Conservation (phyloP, 768 basidiomycete species). For the Suillus spraguei region DNA sequence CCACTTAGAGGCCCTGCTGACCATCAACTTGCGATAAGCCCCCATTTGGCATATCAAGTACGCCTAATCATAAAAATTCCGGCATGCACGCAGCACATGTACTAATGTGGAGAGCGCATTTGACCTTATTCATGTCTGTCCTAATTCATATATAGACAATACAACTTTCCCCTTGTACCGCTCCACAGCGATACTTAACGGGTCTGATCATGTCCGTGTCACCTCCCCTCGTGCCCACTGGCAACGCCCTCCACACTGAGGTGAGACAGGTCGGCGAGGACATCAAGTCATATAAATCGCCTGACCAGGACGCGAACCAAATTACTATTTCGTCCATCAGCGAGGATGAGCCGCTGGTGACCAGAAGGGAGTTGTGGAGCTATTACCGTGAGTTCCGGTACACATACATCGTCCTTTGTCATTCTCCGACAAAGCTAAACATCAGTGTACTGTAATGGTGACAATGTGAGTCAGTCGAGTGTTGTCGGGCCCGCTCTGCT, state of each 20-base stretch:
- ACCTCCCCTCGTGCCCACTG: neutral
- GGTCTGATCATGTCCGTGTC: slow-evolving; percentile 17
- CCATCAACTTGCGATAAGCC: neutral
- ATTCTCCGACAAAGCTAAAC: neutral
- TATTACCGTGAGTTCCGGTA: slow-evolving; percentile 63
- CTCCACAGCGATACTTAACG: neutral
- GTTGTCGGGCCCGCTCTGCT: neutral
- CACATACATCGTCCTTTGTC: neutral
- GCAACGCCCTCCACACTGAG: slow-evolving; percentile 7
- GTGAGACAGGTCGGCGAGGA: slow-evolving; percentile 15
- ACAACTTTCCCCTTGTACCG: too few species aligned
- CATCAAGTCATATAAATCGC: slow-evolving; percentile 9
- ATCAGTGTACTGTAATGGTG: slow-evolving; percentile 80
- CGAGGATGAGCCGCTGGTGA: slow-evolving; percentile 69
- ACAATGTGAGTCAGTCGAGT: slow-evolving; percentile 53
- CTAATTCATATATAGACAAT: neutral
- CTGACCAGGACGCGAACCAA: slow-evolving; percentile 16
- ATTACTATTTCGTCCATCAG: slow-evolving; percentile 43
- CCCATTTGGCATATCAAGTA: neutral
- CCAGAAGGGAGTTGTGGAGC: slow-evolving; percentile 74
- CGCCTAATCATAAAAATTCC: neutral
- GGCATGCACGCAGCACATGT: neutral
- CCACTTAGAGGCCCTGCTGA: neutral
- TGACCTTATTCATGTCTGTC: neutral
- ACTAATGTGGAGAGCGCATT: neutral